Percentiles rank a stretch among this genome's conserved stretches.
Conservation (phyloP, 192 early-diverging fungal genomes). For the Linnemannia schmuckeri region DNA sequence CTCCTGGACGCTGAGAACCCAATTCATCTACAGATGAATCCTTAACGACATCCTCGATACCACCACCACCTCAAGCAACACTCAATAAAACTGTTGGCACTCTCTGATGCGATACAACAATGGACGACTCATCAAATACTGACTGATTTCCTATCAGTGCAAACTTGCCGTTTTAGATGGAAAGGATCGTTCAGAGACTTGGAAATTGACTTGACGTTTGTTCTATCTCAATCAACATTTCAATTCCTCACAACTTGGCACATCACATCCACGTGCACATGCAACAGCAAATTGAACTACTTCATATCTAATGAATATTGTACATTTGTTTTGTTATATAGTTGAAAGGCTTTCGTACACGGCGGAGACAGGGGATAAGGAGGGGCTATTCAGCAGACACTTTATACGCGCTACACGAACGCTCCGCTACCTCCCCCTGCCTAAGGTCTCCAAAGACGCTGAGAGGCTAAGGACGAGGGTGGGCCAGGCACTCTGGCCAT, state of each 20-base stretch:
- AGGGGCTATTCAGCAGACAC: background rate
- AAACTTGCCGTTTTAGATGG: background rate
- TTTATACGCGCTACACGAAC: background rate
- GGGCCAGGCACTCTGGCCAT: background rate
- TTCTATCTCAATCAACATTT: background rate
- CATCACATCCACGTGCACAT: too few relatives aligned
- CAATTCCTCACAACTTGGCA: background rate
- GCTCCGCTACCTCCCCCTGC: background rate
- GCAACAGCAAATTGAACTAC: too few relatives aligned
- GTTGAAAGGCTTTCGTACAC: too few relatives aligned
- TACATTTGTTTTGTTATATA: too few relatives aligned
- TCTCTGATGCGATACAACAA: background rate
- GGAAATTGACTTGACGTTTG: background rate
- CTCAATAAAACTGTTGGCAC: background rate
- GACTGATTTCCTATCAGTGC: too few relatives aligned
- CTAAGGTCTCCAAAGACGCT: background rate
- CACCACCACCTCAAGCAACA: background rate
- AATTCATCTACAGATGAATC: slow-evolving; percentile 49
- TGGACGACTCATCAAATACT: too few relatives aligned
- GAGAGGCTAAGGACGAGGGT: background rate
- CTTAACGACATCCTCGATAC: background rate
- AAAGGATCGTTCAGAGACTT: background rate
- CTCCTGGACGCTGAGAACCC: slow-evolving; percentile 39
- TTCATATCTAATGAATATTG: too few relatives aligned
- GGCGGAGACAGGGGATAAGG: background rate